phyloP scores from a whole-genome alignment of 352 stramenopile species.

The Pythium dissimile region DNA sequence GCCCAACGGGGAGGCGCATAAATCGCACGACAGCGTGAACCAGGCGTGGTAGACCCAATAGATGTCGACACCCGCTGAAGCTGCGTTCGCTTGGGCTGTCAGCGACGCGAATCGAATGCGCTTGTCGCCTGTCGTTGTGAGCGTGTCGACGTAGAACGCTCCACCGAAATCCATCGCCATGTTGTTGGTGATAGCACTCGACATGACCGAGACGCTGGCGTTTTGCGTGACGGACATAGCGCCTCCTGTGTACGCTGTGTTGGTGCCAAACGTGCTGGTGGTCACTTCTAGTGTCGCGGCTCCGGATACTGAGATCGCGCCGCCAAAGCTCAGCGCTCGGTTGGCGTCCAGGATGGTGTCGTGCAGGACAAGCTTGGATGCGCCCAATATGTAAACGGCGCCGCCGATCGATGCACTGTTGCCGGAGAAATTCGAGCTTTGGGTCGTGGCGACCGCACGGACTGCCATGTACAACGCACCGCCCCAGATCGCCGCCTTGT shows the following conservation, averaged over 20 bases:
- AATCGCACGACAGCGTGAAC: slow-evolving; percentile 1
- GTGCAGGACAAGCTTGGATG: slow-evolving; percentile 22
- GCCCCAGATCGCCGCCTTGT: slow-evolving; percentile 31
- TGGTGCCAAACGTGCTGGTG: slow-evolving; percentile 22
- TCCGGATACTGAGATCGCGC: slow-evolving; percentile 31
- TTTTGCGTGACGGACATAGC: slow-evolving; percentile 41
- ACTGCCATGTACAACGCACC: slow-evolving; percentile 51
- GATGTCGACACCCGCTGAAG: slow-evolving; percentile 38
- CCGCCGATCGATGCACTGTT: slow-evolving; percentile 50
- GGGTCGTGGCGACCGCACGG: slow-evolving; percentile 31
- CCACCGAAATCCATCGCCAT: slow-evolving; percentile 46
- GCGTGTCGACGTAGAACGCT: slow-evolving; percentile 48
- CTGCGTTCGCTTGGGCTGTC: slow-evolving; percentile 35
- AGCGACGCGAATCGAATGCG: background rate
- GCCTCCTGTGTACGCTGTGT: slow-evolving; percentile 47
- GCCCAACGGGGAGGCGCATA: background rate
- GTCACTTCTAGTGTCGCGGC: slow-evolving; percentile 21
- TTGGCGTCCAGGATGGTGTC: slow-evolving; percentile 22
- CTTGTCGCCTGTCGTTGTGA: slow-evolving; percentile 2
- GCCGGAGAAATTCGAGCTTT: slow-evolving; percentile 23
- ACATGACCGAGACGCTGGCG: slow-evolving; percentile 22
- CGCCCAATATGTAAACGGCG: slow-evolving; percentile 41
- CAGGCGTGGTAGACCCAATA: slow-evolving; percentile 38
- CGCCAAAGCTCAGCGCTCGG: slow-evolving; percentile 40
- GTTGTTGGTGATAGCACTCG: slow-evolving; percentile 37